Evolutionary conservation across 2,329 filamentous ascomycete genomes (phyloP), one percentile per base, ranked within the genome.

Genomic region (Pseudogymnoascus sp.): DNA sequence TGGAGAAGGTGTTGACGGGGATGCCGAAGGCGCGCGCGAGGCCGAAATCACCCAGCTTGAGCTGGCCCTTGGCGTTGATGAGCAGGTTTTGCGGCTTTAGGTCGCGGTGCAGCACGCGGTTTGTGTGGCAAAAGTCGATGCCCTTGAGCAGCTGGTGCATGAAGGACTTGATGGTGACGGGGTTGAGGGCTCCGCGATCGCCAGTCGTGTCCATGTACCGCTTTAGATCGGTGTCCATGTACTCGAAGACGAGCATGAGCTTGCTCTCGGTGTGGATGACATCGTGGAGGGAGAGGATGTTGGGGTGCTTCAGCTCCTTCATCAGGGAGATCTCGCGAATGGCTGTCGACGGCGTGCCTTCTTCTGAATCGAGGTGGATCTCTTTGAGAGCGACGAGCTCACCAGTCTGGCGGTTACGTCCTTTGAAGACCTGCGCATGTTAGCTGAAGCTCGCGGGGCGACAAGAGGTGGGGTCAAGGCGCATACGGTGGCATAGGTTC

Each of bases 221-320:
- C 81, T 99, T 99, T 9, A 99, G 80, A 72, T 99, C 94, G 74
- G 92, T 92, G 77, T 99, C 94, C 93, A 99, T 97, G 77, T 88
- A 96, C 76, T 99, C 94, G 70, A 99, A 99, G 8, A 99, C 94
- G 41, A 99, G 87, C 94, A 99, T 99, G 63, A 99, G 86, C 76
- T 99, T 99, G 79, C 97, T 99, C 80, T 99, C 94, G 63, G 94
- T 99, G 77, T 99, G 94, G 71, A 99, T 97, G 62, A 99, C 94
- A 81, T 99, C 94, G 82, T 97, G 91, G 4, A 99, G 86, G 63
- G 89, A 91, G 70, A 99, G 92, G 68, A 99, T 97, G 74, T 97
- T 97, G 75, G 97, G 92, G 77, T 99, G 94, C 77, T 97, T 97
- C 68, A 99, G 84, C 78, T 99, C 94, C 78, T 99, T 99, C 94